Evolutionary conservation across 2,329 filamentous ascomycete genomes (phyloP), one percentile per base, ranked within the genome.

Genomic region (Aureobasidium melanogenum): DNA sequence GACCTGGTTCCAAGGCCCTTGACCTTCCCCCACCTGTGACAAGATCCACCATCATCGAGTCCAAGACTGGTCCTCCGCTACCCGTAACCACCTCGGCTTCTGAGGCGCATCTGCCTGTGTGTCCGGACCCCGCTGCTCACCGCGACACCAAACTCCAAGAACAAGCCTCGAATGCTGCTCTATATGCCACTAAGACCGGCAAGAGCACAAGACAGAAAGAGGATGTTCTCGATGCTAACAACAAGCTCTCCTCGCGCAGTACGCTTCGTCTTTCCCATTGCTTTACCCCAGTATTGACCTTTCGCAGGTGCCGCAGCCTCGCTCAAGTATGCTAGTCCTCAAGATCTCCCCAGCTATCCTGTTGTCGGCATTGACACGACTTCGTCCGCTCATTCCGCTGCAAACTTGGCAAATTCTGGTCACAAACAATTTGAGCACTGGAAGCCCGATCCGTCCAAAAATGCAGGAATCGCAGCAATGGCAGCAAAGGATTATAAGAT

Each of bases 281-380:
- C 8, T 8, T 5, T 3, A 17, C 22, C 47, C 48, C 28, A 9
- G 52, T 61, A 55, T 62, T 69, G 38, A 69, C 67, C 54, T n/a
- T 19, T 24, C 43, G 19, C 64, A 85, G 83, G 83, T 66, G 83
- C 83, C 58, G 82, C 83, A 22, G 74, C 81, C 54, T 84, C 82
- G 58, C 77, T 91, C 63, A 88, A 85, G 72, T 88, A 91, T 77
- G 88, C 88, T 63, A 82, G 84, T 68, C 83, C 88, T 46, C 80
- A 84, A 69, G 85, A 89, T 67, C 81, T 94, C 24, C 89, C 89
- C 39, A 88, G 87, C 69, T 93, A 82, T 68, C 88, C 89, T 14
- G 85, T 87, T 10, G 72, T 80, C 62, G 87, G 88, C 39, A 79
- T 90, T 56, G 71, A 77, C 61, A 74, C 78, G 50, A 76, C 74